Percentiles rank a stretch among this genome's conserved stretches.
Evolutionary conservation across 164 flowering plant genomes (phyloP).

Genomic region (Annona squamosa): DNA sequence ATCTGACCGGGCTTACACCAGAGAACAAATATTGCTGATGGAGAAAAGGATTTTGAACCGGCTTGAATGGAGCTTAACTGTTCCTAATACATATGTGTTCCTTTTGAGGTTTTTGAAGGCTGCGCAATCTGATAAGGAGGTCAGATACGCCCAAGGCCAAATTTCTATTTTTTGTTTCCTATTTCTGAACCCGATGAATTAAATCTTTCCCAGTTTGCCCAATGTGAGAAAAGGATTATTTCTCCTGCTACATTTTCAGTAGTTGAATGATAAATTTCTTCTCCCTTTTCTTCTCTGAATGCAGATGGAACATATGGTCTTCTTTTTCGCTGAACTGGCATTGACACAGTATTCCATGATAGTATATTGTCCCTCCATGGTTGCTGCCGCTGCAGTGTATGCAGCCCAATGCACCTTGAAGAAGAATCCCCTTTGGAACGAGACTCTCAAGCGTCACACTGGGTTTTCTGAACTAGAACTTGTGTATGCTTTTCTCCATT

Average conservation of each 20-base stretch:
- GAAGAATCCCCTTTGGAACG: slow-evolving; percentile 57
- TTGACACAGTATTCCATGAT: slow-evolving; percentile 55
- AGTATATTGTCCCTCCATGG: slow-evolving; percentile 59
- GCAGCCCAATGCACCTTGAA: slow-evolving; percentile 65
- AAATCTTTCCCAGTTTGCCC: too few relatives aligned
- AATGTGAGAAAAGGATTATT: too few relatives aligned
- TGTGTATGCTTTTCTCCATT: slow-evolving; percentile 10
- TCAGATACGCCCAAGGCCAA: neutral
- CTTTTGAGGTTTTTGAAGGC: slow-evolving; percentile 84
- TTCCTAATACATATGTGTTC: slow-evolving; percentile 81
- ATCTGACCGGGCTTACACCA: slow-evolving; percentile 58
- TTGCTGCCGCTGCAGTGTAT: slow-evolving; percentile 89
- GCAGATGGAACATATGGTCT: slow-evolving; percentile 64
- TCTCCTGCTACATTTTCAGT: neutral
- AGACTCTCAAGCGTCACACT: slow-evolving; percentile 68
- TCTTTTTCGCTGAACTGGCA: slow-evolving; percentile 68
- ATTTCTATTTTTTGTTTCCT: neutral
- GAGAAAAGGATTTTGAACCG: slow-evolving; percentile 66
- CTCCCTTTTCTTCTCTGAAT: neutral
- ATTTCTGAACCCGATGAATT: neutral
- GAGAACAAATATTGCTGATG: slow-evolving; percentile 60
- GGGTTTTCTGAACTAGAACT: slow-evolving; percentile 66
- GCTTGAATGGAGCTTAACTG: slow-evolving; percentile 80
- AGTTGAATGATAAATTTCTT: neutral
- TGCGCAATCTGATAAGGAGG: slow-evolving; percentile 43